phyloP scores from a whole-genome alignment of 352 stramenopile genomes.

The Pythium rishiriense region DNA sequence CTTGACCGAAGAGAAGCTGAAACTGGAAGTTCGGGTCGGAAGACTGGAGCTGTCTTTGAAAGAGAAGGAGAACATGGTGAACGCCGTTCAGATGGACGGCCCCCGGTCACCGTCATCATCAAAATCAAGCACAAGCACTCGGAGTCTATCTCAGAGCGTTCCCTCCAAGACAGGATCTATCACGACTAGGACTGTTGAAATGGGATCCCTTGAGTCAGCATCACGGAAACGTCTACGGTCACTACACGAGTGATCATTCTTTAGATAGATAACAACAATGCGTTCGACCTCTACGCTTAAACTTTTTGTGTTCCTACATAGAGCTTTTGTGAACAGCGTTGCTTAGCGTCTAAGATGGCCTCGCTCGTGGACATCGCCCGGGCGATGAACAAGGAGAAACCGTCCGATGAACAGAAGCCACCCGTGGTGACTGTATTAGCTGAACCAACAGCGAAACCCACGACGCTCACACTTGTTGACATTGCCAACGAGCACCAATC shows the following conservation, averaged over 20 bases:
- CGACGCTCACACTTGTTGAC: slow-evolving; percentile 34
- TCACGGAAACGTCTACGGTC: slow-evolving; percentile 25
- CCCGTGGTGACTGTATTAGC: neutral
- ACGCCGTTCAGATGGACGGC: slow-evolving; percentile 15
- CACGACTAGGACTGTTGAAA: neutral
- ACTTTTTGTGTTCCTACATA: neutral
- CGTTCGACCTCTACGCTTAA: neutral
- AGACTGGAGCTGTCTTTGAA: slow-evolving; percentile 52
- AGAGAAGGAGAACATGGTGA: slow-evolving; percentile 73
- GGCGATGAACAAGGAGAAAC: slow-evolving; percentile 34
- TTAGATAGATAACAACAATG: slow-evolving; percentile 16
- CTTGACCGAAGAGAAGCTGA: slow-evolving; percentile 64
- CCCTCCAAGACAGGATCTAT: neutral
- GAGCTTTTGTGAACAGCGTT: too few species aligned
- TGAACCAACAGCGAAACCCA: slow-evolving; percentile 3
- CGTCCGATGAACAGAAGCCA: neutral
- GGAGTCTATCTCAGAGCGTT: neutral
- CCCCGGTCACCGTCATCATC: slow-evolving; percentile 16
- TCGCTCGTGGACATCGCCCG: slow-evolving; percentile 52
- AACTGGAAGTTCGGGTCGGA: slow-evolving; percentile 47
- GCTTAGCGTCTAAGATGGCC: slow-evolving; percentile 13
- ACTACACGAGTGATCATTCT: slow-evolving; percentile 18
- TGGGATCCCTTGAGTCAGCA: slow-evolving; percentile 4
- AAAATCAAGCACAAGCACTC: slow-evolving; percentile 11
- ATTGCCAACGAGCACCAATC: slow-evolving; percentile 33